Evolutionary conservation across 345 rosid species (phyloP).

Genomic region (Melaleuca alternifolia): DNA sequence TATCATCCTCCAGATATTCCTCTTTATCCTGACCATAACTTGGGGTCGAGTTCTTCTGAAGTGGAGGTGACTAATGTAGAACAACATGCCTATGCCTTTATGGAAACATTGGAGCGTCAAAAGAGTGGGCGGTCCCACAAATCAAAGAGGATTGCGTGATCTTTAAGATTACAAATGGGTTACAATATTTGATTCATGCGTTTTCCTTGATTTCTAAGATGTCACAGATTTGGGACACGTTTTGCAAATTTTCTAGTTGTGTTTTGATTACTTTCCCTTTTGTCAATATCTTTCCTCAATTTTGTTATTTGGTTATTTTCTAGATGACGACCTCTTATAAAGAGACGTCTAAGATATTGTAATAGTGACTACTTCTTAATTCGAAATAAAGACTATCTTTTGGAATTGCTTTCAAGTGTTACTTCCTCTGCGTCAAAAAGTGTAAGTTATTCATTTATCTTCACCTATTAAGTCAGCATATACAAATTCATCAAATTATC

Average conservation of each 20-base stretch:
- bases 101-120: background rate
- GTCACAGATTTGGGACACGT: background rate
- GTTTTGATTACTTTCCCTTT: too few species aligned
- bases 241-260: rapidly evolving
- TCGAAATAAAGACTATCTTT: too few species aligned
- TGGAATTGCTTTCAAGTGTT: too few species aligned
- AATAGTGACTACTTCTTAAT: too few species aligned
- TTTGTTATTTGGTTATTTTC: too few species aligned
- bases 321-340: too few species aligned
- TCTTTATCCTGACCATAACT: background rate
- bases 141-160: background rate
- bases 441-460: too few species aligned
- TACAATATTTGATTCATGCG: rapidly evolving
- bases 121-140: rapidly evolving
- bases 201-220: background rate
- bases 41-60: background rate
- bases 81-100: background rate
- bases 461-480: too few species aligned
- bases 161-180: background rate
- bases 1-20: background rate
- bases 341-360: too few species aligned
- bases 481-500: too few species aligned
- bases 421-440: too few species aligned
- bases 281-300: too few species aligned
- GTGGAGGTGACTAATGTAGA: background rate